phyloP scores from a whole-genome alignment of 257 asterid genomes.

The Misopates orontium region DNA sequence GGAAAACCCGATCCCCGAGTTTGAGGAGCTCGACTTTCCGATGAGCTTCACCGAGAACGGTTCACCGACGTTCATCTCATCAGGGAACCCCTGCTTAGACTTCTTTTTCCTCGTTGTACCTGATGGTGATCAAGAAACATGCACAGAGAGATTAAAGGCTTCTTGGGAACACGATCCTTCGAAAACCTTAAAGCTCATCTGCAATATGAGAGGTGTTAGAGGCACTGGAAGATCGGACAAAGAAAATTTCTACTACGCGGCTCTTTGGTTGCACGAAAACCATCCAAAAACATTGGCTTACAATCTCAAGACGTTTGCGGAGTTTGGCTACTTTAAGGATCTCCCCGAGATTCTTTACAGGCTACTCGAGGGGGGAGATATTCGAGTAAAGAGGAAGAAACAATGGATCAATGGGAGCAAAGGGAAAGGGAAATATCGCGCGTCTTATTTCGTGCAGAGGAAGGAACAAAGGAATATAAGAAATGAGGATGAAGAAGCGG shows the following conservation, averaged over 20 bases:
- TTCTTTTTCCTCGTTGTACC: slow-evolving; percentile 40
- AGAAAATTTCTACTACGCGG: slow-evolving; percentile 38
- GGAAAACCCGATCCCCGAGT: too few species aligned
- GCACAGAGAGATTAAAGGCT: slow-evolving; percentile 21
- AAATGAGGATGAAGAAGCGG: neutral
- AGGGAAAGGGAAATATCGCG: slow-evolving; percentile 11
- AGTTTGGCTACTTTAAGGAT: slow-evolving; percentile 48
- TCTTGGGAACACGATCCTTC: slow-evolving; percentile 39
- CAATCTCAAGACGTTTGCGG: slow-evolving; percentile 31
- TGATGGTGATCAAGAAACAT: slow-evolving; percentile 11
- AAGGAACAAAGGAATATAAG: slow-evolving; percentile 5
- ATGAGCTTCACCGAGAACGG: neutral
- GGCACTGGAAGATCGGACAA: slow-evolving; percentile 51
- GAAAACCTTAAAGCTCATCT: slow-evolving; percentile 37
- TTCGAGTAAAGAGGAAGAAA: slow-evolving; percentile 5
- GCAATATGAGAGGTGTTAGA: slow-evolving; percentile 45
- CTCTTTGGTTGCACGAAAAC: slow-evolving; percentile 37
- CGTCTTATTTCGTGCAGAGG: slow-evolving; percentile 4
- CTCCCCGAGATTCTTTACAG: slow-evolving; percentile 43
- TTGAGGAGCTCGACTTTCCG: too few species aligned
- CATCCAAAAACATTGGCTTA: slow-evolving; percentile 44
- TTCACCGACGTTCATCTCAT: neutral
- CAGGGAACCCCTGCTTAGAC: neutral
- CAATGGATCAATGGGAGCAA: slow-evolving; percentile 6
- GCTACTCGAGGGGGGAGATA: slow-evolving; percentile 35